Base-by-base conservation (phyloP, 805 yeast genomes). In the Wickerhamomyces chaumierensis region DNA sequence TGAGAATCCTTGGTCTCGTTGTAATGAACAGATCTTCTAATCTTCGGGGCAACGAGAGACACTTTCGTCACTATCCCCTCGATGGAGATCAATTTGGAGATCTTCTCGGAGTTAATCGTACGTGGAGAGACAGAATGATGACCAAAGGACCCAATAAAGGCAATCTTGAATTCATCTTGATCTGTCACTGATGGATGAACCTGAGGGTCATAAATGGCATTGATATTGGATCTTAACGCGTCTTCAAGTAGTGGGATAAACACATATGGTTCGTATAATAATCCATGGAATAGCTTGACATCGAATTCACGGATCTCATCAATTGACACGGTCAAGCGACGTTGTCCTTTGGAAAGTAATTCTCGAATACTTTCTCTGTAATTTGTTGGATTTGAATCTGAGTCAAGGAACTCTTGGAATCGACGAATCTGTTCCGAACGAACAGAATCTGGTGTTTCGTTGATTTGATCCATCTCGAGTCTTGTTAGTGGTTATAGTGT, bases 41-140 rank as follows among this genome's bases (percentile, higher is more conserved):
- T 73, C 57, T 90, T 90, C 29, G 98, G 98, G 44, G 97, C 73
- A 33, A 92, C 94, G 41, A 92, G 67, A 1, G 96, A 87, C 23
- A 95, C 88, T 46, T 92, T 71, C 1, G 97, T 90, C 15, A 92
- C 95, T 49, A 92, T 92, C 40, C 98, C 98, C 61, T 92, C 96
- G 18, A 92, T 68, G 2, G 94, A 78, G 34, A 92, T 75, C 72
- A 90, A 65, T 53, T 80, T 79, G 40, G 95, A 86, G 37, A 92
- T 65, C 46, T 75, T 80, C 13, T 70, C 61, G 2, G 97, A 80
- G 42, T 79, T 74, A 41, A 92, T 76, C 3, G 95, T 77, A 52
- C 97, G 73, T 17, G 98, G 96, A 18, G 87, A 80, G 21, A 90
- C 78, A 34, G 81, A 72, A 55, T 87, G 88, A 40, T 78, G 74